Percentiles rank a stretch among this genome's conserved stretches.
phyloP scores from a whole-genome alignment of 2,329 filamentous ascomycete genomes.

The Colletotrichum tanaceti region DNA sequence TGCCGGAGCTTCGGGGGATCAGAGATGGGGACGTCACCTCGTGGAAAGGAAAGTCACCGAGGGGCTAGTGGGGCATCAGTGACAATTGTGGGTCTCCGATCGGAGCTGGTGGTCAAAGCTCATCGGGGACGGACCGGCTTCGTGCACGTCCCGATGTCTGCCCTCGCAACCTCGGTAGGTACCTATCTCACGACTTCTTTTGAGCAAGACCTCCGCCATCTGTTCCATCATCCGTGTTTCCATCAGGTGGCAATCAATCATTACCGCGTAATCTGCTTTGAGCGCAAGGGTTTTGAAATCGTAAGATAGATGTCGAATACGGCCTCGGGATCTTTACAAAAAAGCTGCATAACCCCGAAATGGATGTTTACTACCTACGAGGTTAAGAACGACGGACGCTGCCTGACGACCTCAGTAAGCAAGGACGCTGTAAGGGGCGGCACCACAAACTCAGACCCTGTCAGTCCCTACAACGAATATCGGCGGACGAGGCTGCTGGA shows the following conservation, averaged over 20 bases:
- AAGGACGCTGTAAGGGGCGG: no score
- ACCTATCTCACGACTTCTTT: no score
- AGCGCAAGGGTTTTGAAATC: not conserved
- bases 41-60: not conserved
- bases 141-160: not conserved
- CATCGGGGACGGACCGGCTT: not conserved
- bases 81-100: not conserved
- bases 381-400: no score
- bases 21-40: not conserved
- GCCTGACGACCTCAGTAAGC: no score
- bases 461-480: no score
- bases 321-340: no score
- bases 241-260: not conserved
- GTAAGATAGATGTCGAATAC: no score
- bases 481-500: not conserved
- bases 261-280: not conserved
- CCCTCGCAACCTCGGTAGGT: no score
- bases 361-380: no score
- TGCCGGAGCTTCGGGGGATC: not conserved
- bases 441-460: no score
- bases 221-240: not conserved
- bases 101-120: conserved; percentile 2
- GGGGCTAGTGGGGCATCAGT: not conserved
- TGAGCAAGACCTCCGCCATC: not conserved
- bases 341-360: no score